A percentile compares a stretch with the other conserved stretches of the same genome.
Evolutionary conservation across 2,329 filamentous ascomycete species (phyloP).

Genomic region (Byssothecium circinans): DNA sequence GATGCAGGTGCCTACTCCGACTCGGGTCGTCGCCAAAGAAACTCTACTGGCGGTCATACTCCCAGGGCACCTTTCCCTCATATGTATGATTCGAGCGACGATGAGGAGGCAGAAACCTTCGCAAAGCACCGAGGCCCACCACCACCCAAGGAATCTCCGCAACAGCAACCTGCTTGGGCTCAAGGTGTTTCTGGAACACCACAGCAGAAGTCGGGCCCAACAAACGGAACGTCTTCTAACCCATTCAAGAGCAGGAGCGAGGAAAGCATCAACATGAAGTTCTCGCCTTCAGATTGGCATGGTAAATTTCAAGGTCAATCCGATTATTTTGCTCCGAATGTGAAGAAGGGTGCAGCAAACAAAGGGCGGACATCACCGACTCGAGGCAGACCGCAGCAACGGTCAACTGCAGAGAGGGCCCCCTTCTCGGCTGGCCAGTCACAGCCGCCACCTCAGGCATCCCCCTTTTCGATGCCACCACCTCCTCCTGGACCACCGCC

Average conservation of each 20-base stretch:
- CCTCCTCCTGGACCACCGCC: slow-evolving; percentile 34
- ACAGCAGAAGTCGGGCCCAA: slow-evolving; percentile 16
- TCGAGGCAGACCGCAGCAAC: slow-evolving; percentile 30
- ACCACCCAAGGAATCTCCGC: slow-evolving; percentile 15
- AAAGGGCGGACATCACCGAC: slow-evolving; percentile 36
- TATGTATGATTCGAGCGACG: slow-evolving; percentile 37
- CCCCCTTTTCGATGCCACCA: slow-evolving; percentile 28
- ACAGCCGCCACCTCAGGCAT: slow-evolving; percentile 20
- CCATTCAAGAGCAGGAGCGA: slow-evolving; percentile 50
- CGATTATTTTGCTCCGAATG: slow-evolving; percentile 47
- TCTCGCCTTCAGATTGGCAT: slow-evolving; percentile 50
- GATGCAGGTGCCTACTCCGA: slow-evolving; percentile 35
- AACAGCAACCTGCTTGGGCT: slow-evolving; percentile 20
- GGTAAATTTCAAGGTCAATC: slow-evolving; percentile 48
- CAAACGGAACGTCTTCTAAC: slow-evolving; percentile 18
- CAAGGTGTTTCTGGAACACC: slow-evolving; percentile 20
- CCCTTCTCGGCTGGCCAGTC: slow-evolving; percentile 19
- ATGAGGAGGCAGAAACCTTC: slow-evolving; percentile 28
- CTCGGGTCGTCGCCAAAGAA: slow-evolving; percentile 32
- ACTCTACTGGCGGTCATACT: slow-evolving; percentile 25
- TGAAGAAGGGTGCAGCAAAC: slow-evolving; percentile 24
- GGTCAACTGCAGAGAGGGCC: slow-evolving; percentile 22
- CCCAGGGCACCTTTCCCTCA: slow-evolving; percentile 25
- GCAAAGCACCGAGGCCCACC: slow-evolving; percentile 16
- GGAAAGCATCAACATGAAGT: slow-evolving; percentile 54